Conservation (phyloP, 129 eudicot species). For the Escallonia herrerae region DNA sequence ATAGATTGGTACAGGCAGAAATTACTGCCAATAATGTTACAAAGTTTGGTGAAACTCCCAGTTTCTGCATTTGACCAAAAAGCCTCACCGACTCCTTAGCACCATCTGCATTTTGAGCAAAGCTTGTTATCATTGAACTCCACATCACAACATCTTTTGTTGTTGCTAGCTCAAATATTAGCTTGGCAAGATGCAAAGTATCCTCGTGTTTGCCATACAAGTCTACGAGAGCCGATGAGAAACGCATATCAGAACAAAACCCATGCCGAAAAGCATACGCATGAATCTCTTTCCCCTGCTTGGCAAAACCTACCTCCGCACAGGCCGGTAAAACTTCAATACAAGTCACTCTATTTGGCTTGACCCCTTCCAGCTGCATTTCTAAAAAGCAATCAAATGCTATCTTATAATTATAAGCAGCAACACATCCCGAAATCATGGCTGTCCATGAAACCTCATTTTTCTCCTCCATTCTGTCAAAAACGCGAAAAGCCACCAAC, state of each 20-base stretch:
- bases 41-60: slow-evolving; percentile 38
- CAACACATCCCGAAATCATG: slow-evolving; percentile 52
- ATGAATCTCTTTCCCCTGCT: slow-evolving; percentile 53
- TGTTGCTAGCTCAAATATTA: slow-evolving; percentile 25
- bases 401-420: slow-evolving; percentile 20
- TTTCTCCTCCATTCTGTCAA: slow-evolving; percentile 35
- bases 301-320: slow-evolving; percentile 17
- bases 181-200: slow-evolving; percentile 20
- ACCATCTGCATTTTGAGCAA: slow-evolving; percentile 26
- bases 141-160: slow-evolving; percentile 53
- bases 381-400: slow-evolving; percentile 38
- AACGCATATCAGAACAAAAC: slow-evolving; percentile 30
- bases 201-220: slow-evolving; percentile 30
- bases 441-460: slow-evolving; percentile 79
- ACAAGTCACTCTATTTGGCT: slow-evolving; percentile 52
- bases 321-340: slow-evolving; percentile 45
- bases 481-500: slow-evolving; percentile 36
- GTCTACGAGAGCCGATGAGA: slow-evolving; percentile 48
- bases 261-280: slow-evolving; percentile 56
- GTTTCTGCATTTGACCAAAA: slow-evolving; percentile 47
- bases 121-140: slow-evolving; percentile 52
- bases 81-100: slow-evolving; percentile 37
- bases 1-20: slow-evolving; percentile 42
- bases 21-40: slow-evolving; percentile 47
- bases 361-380: slow-evolving; percentile 47